A percentile compares a stretch with the other conserved stretches of the same genome.
Evolutionary conservation across 495 filamentous ascomycete genomes (phyloP).

Genomic region (Talaromyces thailandensis): DNA sequence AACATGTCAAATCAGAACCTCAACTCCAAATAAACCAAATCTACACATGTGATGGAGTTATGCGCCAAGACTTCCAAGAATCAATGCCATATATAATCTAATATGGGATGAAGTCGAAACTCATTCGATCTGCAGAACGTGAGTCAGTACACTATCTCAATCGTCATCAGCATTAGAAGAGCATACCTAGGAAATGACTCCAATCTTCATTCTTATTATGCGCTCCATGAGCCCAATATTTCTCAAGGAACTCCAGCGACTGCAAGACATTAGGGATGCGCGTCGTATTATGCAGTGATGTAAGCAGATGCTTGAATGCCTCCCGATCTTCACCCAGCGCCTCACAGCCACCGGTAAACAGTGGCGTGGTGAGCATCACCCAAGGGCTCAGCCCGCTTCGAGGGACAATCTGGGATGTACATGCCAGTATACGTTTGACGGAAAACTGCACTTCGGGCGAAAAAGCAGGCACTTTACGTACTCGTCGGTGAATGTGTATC

Average conservation of each 20-base stretch:
- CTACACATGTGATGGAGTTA: not conserved
- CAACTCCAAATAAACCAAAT: not conserved
- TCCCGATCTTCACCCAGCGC: slow-evolving; percentile 30
- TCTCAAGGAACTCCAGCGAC: slow-evolving; percentile 34
- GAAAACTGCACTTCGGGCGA: slow-evolving; percentile 29
- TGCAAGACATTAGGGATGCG: slow-evolving; percentile 38
- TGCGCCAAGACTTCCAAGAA: not conserved
- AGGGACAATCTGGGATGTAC: slow-evolving; percentile 32
- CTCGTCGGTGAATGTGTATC: slow-evolving; percentile 34
- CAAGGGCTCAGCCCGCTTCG: slow-evolving; percentile 34
- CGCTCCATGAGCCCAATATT: slow-evolving; percentile 30
- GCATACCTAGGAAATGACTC: slow-evolving; percentile 35
- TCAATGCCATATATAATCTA: slow-evolving; percentile 6
- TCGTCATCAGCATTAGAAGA: not conserved
- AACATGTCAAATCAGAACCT: not conserved
- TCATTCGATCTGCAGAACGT: slow-evolving; percentile 30
- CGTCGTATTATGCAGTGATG: slow-evolving; percentile 33
- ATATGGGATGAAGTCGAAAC: slow-evolving; percentile 39
- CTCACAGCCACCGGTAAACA: slow-evolving; percentile 39
- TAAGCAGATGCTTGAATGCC: slow-evolving; percentile 23
- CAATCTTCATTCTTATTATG: slow-evolving; percentile 33
- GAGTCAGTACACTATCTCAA: slow-evolving; percentile 10
- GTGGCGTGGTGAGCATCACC: slow-evolving; percentile 38
- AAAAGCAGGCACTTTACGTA: slow-evolving; percentile 25
- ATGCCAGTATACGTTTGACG: slow-evolving; percentile 33